Conservation (phyloP, 1,284 basidiomycete genomes). For the Ganoderma meredithae region DNA sequence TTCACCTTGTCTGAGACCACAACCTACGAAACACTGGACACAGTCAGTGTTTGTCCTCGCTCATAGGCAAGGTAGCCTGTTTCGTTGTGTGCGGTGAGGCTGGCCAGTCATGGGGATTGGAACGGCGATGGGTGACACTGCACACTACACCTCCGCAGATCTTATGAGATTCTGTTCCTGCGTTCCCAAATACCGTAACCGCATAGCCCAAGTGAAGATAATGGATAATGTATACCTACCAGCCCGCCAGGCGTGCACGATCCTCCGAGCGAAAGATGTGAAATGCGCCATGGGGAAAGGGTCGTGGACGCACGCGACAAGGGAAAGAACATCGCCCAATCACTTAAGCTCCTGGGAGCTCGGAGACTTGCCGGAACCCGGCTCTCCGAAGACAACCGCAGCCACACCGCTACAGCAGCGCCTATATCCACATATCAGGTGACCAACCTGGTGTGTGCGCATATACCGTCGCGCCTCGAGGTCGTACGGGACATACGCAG, state of each 20-base stretch:
- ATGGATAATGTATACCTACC: background rate
- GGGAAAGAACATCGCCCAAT: background rate
- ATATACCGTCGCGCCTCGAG: background rate
- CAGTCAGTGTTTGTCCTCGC: too few species aligned
- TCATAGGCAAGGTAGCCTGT: too few species aligned
- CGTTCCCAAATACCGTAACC: too few species aligned
- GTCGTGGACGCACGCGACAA: background rate
- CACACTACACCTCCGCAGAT: too few species aligned
- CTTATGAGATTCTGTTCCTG: too few species aligned
- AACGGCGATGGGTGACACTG: too few species aligned
- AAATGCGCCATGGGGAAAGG: too few species aligned
- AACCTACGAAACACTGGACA: too few species aligned
- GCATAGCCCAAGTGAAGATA: too few species aligned
- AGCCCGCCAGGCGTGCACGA: background rate
- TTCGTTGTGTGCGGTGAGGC: too few species aligned
- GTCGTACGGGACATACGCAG: background rate
- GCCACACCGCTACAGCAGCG: background rate
- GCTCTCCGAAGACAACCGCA: background rate
- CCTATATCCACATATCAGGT: background rate
- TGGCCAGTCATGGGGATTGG: too few species aligned
- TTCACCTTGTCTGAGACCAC: too few species aligned
- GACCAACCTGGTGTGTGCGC: background rate
- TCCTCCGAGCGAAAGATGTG: background rate
- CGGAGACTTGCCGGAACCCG: slow-evolving; percentile 1
- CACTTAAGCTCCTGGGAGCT: background rate